These are phyloP conservation scores for Udeniomyces megalosporus DNA, from an alignment of 768 basidiomycete species.

Conservation along the genomic window DNA sequence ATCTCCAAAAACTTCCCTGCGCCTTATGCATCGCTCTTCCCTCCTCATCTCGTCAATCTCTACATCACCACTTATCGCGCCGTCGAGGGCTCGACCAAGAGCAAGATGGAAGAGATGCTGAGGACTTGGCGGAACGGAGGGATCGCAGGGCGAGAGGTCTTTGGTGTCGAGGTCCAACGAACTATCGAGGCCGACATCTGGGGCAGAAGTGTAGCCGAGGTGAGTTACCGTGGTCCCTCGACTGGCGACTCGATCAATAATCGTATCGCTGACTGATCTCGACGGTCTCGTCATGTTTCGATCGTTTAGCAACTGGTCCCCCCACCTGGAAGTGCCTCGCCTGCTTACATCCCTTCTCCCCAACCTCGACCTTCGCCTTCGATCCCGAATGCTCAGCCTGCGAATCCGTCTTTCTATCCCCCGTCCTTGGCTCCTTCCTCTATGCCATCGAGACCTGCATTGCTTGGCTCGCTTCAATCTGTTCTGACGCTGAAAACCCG, in stretches of 20 bases:
- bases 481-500: not conserved
- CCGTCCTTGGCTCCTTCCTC: too few relatives aligned
- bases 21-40: slow-evolving; percentile 76
- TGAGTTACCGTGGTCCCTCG: not conserved
- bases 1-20: slow-evolving; percentile 92
- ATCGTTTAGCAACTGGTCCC: too few relatives aligned
- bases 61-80: slow-evolving; percentile 76
- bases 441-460: too few relatives aligned
- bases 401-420: too few relatives aligned
- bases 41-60: slow-evolving; percentile 59
- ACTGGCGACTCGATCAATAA: not conserved
- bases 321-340: too few relatives aligned
- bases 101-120: slow-evolving; percentile 97
- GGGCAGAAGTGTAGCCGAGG: slow-evolving; percentile 19
- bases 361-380: too few relatives aligned
- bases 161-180: slow-evolving; percentile 60
- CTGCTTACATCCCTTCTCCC: too few relatives aligned
- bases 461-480: not conserved
- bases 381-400: too few relatives aligned
- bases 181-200: slow-evolving; percentile 50
- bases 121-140: slow-evolving; percentile 84
- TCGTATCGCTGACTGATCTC: too few relatives aligned
- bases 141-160: slow-evolving; percentile 63
- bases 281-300: too few relatives aligned
- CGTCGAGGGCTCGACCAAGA: slow-evolving; percentile 67